Evolutionary conservation across 257 asterid species (phyloP).

Genomic region (Perilla frutescens): DNA sequence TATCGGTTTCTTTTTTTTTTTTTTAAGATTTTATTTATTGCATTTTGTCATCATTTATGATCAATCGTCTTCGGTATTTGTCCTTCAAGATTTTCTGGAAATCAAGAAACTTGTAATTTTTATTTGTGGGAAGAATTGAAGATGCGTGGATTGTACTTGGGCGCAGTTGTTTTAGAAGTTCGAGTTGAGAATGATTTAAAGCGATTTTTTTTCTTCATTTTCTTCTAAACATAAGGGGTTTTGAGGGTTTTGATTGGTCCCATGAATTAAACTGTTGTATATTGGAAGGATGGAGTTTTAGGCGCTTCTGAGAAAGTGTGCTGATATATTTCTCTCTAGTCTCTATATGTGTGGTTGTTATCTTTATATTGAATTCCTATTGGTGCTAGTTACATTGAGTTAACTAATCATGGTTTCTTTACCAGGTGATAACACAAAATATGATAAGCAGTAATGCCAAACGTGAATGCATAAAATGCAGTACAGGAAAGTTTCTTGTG

Average conservation of each 20-base stretch:
- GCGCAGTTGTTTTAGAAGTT: slow-evolving; percentile 1
- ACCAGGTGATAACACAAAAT: slow-evolving; percentile 76
- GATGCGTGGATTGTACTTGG: slow-evolving; percentile 16
- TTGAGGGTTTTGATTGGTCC: slow-evolving; percentile 29
- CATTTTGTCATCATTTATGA: slow-evolving; percentile 14
- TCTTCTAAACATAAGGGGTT: slow-evolving; percentile 4
- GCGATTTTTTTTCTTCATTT: background rate
- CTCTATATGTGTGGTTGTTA: background rate
- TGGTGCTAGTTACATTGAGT: slow-evolving; percentile 16
- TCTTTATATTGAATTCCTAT: background rate
- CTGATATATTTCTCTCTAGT: background rate
- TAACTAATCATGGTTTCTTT: slow-evolving; percentile 30
- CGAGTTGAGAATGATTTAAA: background rate
- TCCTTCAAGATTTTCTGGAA: slow-evolving; percentile 9
- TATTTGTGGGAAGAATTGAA: slow-evolving; percentile 13
- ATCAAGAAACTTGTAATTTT: background rate
- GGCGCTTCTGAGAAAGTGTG: slow-evolving; percentile 21
- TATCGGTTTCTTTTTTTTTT: background rate
- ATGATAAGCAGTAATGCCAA: slow-evolving; percentile 50
- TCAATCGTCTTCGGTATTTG: slow-evolving; percentile 3
- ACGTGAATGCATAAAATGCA: slow-evolving; percentile 65
- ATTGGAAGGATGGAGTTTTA: slow-evolving; percentile 18
- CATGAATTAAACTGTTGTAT: slow-evolving; percentile 10
- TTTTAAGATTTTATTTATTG: background rate
- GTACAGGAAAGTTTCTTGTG: slow-evolving; percentile 82